phyloP scores from a whole-genome alignment of 805 yeast species.

The Sungouiozyma ichnusensis region DNA sequence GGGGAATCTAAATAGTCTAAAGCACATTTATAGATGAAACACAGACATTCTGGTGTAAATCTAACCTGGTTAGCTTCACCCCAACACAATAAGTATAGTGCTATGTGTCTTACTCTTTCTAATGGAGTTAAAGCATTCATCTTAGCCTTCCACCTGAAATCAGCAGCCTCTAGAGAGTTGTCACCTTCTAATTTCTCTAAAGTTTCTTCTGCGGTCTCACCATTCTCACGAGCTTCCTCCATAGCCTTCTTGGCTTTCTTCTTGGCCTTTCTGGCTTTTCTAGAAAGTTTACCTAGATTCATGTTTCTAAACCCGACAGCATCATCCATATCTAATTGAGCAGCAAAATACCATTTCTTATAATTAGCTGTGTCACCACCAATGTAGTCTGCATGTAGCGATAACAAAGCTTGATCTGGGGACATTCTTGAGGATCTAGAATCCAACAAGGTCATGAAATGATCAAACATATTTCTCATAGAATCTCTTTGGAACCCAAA shows the following conservation, averaged over 20 bases:
- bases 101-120: constrained; percentile 70
- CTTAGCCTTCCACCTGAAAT: constrained; percentile 71
- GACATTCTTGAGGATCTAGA: constrained; percentile 83
- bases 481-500: constrained; percentile 90
- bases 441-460: constrained; percentile 74
- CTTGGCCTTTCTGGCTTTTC: constrained; percentile 71
- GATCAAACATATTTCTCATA: constrained; percentile 85
- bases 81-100: constrained; percentile 69
- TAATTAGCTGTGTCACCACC: constrained; percentile 83
- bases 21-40: constrained; percentile 94
- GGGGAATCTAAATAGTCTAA: constrained; percentile 82
- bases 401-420: constrained; percentile 74
- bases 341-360: constrained; percentile 83
- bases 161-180: constrained; percentile 74
- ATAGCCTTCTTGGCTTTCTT: constrained; percentile 65
- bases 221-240: constrained; percentile 44
- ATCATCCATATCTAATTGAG: constrained; percentile 79
- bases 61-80: constrained; percentile 93
- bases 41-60: constrained; percentile 79
- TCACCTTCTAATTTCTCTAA: constrained; percentile 68
- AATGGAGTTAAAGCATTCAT: constrained; percentile 65
- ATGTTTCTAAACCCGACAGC: constrained; percentile 75
- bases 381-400: constrained; percentile 77
- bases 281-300: constrained; percentile 64
- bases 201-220: constrained; percentile 49